Conservation (phyloP, 129 eudicot genomes). For the Calendula officinalis region DNA sequence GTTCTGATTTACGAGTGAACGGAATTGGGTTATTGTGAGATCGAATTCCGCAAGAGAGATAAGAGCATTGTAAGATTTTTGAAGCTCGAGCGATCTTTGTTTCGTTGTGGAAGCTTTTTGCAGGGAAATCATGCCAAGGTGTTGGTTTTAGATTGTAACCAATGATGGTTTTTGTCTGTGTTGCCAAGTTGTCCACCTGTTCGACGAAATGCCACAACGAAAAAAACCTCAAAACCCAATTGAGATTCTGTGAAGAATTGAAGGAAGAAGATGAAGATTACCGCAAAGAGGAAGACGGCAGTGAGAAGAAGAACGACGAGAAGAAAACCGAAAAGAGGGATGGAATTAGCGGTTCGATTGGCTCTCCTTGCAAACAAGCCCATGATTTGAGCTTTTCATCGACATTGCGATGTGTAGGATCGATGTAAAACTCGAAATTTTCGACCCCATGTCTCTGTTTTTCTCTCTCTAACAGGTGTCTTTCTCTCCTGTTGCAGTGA, state of each 20-base stretch:
- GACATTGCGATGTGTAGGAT: constrained; percentile 22
- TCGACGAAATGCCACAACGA: constrained; percentile 33
- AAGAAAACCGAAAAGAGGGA: constrained; percentile 40
- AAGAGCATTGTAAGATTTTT: constrained; percentile 68
- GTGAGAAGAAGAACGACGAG: constrained; percentile 39
- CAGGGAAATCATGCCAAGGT: constrained; percentile 82
- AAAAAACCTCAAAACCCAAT: background rate
- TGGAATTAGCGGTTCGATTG: constrained; percentile 31
- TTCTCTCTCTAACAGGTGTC: constrained; percentile 16
- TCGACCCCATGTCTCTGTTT: background rate
- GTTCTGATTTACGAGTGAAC: constrained; percentile 21
- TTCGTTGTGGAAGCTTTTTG: constrained; percentile 39
- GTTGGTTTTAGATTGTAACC: constrained; percentile 92
- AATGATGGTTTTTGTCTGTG: constrained; percentile 67
- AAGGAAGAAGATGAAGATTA: constrained; percentile 6
- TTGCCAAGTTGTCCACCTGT: constrained; percentile 57
- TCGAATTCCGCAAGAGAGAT: constrained; percentile 48
- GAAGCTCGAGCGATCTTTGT: constrained; percentile 61
- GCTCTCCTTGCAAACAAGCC: constrained; percentile 27
- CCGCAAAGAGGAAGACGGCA: constrained; percentile 50
- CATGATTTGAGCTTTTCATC: constrained; percentile 26
- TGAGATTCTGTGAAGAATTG: background rate
- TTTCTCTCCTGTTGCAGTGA: constrained; percentile 12
- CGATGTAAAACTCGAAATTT: constrained; percentile 29
- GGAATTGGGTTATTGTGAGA: constrained; percentile 5